These are phyloP conservation scores for Phaffia rhodozyma DNA, from an alignment of 1,284 basidiomycete species.

Conservation along the genomic window DNA sequence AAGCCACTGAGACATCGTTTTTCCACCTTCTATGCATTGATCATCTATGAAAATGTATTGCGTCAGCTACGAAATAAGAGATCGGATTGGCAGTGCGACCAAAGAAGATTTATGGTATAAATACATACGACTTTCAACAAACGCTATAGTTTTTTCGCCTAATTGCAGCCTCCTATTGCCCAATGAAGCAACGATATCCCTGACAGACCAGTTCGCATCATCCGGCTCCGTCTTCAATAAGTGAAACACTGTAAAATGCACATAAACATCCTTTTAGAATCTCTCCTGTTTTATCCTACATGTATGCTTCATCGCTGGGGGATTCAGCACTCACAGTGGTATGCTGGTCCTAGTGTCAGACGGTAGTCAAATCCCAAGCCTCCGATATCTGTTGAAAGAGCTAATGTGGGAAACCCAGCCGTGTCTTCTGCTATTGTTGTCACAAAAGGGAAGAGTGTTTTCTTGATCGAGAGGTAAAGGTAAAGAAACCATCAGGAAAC, in stretches of 20 bases:
- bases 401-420: slow-evolving; percentile 20
- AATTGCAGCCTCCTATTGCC: slow-evolving; percentile 17
- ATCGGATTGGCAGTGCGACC: too few species aligned
- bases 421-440: slow-evolving; percentile 21
- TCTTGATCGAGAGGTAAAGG: neutral
- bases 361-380: slow-evolving; percentile 21
- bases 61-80: too few species aligned
- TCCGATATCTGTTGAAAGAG: slow-evolving; percentile 12
- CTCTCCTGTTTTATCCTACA: too few species aligned
- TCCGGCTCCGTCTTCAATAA: slow-evolving; percentile 9
- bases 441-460: slow-evolving; percentile 13
- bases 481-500: neutral
- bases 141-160: slow-evolving; percentile 19
- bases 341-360: slow-evolving; percentile 15
- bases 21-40: slow-evolving; percentile 20
- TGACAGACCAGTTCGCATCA: slow-evolving; percentile 10
- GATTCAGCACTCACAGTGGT: slow-evolving; percentile 12
- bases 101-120: neutral
- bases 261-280: neutral
- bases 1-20: slow-evolving; percentile 20
- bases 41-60: slow-evolving; percentile 11
- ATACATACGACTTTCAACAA: slow-evolving; percentile 20
- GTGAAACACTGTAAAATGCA: slow-evolving; percentile 8
- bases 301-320: too few species aligned
- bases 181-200: slow-evolving; percentile 15